These are phyloP conservation scores for Cucurbita pepo DNA, from an alignment of 306 rosid species.

Conservation along the genomic window DNA sequence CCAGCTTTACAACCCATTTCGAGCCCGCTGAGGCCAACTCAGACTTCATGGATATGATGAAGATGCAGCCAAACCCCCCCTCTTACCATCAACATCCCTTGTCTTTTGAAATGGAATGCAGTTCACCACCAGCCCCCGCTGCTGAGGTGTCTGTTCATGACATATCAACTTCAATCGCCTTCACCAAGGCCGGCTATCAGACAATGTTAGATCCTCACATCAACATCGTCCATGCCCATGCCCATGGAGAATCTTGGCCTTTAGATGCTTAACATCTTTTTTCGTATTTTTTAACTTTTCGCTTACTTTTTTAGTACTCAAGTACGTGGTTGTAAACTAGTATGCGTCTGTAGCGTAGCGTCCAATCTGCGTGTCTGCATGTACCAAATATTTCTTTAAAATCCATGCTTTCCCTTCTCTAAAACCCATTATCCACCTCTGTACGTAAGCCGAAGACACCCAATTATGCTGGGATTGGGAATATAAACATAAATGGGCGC, in stretches of 20 bases:
- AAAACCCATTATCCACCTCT: neutral
- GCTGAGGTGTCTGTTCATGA: conserved; percentile 11
- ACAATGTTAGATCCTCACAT: conserved; percentile 12
- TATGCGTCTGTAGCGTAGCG: neutral
- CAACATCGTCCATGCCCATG: conserved; percentile 17
- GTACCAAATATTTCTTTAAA: conserved; percentile 1
- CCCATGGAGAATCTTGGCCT: conserved; percentile 24
- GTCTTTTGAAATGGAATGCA: conserved; percentile 18
- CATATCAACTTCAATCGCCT: conserved; percentile 21
- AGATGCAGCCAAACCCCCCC: conserved; percentile 1
- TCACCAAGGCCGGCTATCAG: conserved; percentile 13
- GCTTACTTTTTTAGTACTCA: neutral
- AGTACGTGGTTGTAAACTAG: conserved; percentile 5
- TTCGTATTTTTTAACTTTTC: neutral
- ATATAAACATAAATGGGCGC: neutral
- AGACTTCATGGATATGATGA: conserved; percentile 12
- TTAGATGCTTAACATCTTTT: conserved; percentile 4
- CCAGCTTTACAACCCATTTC: conserved; percentile 13
- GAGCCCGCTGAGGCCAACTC: conserved; percentile 10
- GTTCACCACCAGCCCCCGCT: conserved; percentile 6
- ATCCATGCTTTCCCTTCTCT: neutral
- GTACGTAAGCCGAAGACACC: neutral
- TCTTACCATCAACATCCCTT: conserved; percentile 5
- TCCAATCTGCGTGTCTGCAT: conserved; percentile 3
- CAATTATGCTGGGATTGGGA: neutral